Conservation (phyloP, 768 basidiomycete species). For the Rhodocollybia butyracea region DNA sequence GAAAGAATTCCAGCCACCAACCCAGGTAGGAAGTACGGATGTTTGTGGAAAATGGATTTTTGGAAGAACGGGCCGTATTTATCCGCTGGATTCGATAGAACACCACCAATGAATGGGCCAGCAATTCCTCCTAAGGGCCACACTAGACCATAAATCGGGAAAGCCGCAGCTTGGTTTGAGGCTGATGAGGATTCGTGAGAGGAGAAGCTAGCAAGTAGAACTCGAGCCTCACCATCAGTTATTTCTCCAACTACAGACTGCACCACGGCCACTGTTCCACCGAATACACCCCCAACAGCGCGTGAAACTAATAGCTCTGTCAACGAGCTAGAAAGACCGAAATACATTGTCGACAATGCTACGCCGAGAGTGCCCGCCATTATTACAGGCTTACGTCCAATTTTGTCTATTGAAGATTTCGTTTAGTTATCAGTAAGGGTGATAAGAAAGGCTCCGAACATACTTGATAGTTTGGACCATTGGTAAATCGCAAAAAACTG, state of each 20-base stretch:
- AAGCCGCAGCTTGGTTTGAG: conserved; percentile 56
- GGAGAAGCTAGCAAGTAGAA: background rate
- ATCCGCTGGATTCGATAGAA: conserved; percentile 52
- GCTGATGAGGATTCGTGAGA: conserved; percentile 12
- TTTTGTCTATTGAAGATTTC: conserved; percentile 35
- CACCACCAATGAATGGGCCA: conserved; percentile 62
- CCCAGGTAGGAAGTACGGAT: conserved; percentile 66
- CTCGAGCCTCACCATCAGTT: conserved; percentile 36
- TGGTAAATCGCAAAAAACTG: conserved; percentile 61
- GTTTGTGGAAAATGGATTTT: conserved; percentile 37
- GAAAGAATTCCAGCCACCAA: conserved; percentile 43
- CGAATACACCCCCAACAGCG: conserved; percentile 54
- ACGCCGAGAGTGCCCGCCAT: conserved; percentile 49
- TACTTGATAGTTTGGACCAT: conserved; percentile 60
- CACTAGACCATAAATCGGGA: conserved; percentile 56
- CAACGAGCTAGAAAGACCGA: conserved; percentile 58
- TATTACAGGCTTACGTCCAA: conserved; percentile 70
- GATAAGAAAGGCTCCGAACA: background rate
- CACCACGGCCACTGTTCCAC: conserved; percentile 63
- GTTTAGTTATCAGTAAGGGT: background rate
- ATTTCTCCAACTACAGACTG: conserved; percentile 64
- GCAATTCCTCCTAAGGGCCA: conserved; percentile 61
- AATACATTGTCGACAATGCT: conserved; percentile 45
- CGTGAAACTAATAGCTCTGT: conserved; percentile 47
- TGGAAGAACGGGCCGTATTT: conserved; percentile 40